Percentiles rank a stretch among this genome's conserved stretches.
Conservation (phyloP, 306 rosid genomes). For the Rosa multiflora region DNA sequence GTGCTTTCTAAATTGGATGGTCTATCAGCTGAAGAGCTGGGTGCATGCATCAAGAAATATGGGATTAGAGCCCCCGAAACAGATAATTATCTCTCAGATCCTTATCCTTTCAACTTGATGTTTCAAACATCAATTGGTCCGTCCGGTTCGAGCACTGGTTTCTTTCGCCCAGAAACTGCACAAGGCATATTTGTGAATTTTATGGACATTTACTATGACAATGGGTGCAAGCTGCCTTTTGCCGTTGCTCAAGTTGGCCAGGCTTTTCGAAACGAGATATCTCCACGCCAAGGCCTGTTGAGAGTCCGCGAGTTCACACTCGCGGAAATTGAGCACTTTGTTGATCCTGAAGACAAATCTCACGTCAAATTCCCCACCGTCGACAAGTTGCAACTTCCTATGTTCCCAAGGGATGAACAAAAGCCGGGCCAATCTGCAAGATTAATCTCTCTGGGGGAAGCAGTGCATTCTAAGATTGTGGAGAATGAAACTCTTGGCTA, state of each 20-base stretch:
- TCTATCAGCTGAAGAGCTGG: constrained; percentile 64
- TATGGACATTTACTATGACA: constrained; percentile 77
- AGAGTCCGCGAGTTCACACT: constrained; percentile 93
- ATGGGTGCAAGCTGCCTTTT: constrained; percentile 84
- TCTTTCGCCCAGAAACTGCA: constrained; percentile 92
- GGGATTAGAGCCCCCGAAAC: constrained; percentile 80
- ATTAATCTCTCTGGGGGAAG: constrained; percentile 65
- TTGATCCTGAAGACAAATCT: constrained; percentile 88
- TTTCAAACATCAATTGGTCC: constrained; percentile 92
- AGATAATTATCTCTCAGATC: constrained; percentile 69
- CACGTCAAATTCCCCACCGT: constrained; percentile 73
- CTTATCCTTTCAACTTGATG: constrained; percentile 92
- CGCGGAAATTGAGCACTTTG: constrained; percentile 97
- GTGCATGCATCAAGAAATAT: constrained; percentile 78
- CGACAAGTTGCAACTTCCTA: constrained; percentile 67
- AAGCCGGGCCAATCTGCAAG: constrained; percentile 76
- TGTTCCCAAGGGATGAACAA: constrained; percentile 91
- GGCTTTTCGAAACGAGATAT: constrained; percentile 97
- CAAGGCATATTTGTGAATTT: constrained; percentile 96
- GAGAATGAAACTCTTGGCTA: constrained; percentile 90
- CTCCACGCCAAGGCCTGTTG: constrained; percentile 95
- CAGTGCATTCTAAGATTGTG: constrained; percentile 63
- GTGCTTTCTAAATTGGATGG: constrained; percentile 74
- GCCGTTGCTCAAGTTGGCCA: constrained; percentile 97
- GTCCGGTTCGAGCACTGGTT: constrained; percentile 74